Conservation (phyloP, 73 alveolate species). For the Breviolum minutum region DNA sequence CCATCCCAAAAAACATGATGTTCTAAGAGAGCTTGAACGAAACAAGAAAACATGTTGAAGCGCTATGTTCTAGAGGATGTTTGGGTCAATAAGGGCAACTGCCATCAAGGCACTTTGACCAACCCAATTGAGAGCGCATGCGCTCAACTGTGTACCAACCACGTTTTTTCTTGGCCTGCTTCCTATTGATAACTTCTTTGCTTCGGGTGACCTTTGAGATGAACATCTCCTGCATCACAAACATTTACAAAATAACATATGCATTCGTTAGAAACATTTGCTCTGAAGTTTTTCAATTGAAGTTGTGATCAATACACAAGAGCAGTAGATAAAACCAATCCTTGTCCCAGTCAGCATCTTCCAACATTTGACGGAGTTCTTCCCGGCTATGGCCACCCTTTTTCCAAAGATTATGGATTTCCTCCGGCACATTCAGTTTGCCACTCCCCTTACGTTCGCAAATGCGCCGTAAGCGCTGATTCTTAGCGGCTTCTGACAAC, state of each 20-base stretch:
- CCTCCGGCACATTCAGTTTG: not conserved
- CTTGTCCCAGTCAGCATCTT: not conserved
- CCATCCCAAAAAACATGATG: no score
- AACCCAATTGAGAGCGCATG: not conserved
- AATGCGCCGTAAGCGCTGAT: not conserved
- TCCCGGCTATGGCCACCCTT: not conserved
- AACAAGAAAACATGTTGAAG: not conserved
- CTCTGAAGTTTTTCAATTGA: not conserved
- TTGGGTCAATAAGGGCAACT: no score
- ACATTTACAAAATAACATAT: not conserved
- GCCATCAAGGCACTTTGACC: constrained; percentile 24
- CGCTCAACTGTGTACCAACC: constrained; percentile 8
- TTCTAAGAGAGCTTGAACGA: no score
- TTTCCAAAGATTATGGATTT: not conserved
- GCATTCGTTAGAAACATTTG: not conserved
- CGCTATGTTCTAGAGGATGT: not conserved
- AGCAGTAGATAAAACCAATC: not conserved
- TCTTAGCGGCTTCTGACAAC: not conserved
- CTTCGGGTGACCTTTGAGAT: not conserved
- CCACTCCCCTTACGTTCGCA: not conserved
- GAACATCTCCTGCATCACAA: not conserved
- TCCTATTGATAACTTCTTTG: not conserved
- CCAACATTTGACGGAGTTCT: not conserved
- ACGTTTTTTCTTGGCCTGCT: not conserved
- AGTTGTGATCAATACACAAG: no score